A percentile compares a stretch with the other conserved stretches of the same genome.
phyloP scores from a whole-genome alignment of 1,139 yeast genomes.

The Protomyces arabidopsidicola region DNA sequence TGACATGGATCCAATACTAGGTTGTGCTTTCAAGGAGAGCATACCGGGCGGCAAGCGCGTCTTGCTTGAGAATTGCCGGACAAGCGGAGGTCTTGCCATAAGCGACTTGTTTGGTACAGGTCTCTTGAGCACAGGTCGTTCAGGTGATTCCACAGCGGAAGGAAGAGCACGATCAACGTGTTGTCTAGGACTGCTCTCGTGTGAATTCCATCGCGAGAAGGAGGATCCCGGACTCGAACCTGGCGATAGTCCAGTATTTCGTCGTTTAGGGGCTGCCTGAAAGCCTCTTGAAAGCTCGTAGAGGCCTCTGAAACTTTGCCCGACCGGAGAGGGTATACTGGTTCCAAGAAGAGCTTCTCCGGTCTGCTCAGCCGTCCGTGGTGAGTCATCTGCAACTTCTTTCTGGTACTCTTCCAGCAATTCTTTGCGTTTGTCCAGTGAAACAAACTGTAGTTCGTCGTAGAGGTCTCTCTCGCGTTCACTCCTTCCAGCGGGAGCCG shows the following conservation, averaged over 20 bases:
- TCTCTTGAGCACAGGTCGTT: background rate
- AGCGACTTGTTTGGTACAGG: background rate
- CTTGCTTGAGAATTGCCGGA: background rate
- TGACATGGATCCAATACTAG: constrained; percentile 9
- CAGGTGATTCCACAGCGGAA: background rate
- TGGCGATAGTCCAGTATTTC: background rate
- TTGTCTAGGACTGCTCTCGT: background rate
- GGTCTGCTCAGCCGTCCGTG: background rate
- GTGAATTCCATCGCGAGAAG: background rate
- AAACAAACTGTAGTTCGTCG: constrained; percentile 17
- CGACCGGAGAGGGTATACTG: constrained; percentile 14
- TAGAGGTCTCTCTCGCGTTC: constrained; percentile 14
- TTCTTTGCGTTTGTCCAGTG: background rate
- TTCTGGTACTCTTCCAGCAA: background rate
- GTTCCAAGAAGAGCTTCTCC: constrained; percentile 22
- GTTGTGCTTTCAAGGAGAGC: constrained; percentile 14
- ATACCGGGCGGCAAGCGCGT: background rate
- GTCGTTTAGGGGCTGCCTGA: background rate
- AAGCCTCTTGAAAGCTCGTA: constrained; percentile 10
- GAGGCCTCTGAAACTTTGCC: constrained; percentile 4
- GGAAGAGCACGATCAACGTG: background rate
- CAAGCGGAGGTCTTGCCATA: background rate
- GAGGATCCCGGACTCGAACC: background rate
- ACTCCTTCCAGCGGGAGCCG: background rate
- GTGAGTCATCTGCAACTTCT: background rate